Evolutionary conservation across 306 rosid genomes (phyloP), one percentile per base, ranked within the genome.

Genomic region (Trifolium repens): DNA sequence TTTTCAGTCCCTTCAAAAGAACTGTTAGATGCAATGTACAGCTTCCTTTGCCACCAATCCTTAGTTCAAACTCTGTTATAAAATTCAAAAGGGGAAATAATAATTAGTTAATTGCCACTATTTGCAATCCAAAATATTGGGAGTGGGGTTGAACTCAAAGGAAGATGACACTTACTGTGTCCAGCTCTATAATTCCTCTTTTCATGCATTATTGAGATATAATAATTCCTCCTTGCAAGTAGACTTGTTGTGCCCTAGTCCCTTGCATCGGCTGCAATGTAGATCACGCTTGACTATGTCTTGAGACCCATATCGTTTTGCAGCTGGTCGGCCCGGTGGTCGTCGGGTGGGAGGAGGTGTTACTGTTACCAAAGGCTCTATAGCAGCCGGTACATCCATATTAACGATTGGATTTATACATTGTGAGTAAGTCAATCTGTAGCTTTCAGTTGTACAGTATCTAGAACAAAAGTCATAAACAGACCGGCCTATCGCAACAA

Each of bases 321-420:
- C 62, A 9, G 96, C 86, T 16, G 97, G 97, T 59, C 98, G 87
- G 54, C 98, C 97, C 0, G 97, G 98, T 34, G 98, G 97, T 37
- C 98, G 94, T 42, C 96, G 88, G 12, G 94, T 89, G 46, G 97
- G 96, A 68, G 98, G 98, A 66, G 98, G 98, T 55, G 91, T 91
- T 62, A 94, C 97, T 0, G 91, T 89, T 57, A 90, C 86, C 53
- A 84, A 39, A 40, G 67, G 80, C 69, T 86, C 90, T 59, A 80
- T 88, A 50, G 77, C 35, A 54, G 75, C 73, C 5, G 91, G 86
- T 17, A 77, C 30, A 24, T 87, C 96, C 27, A 81, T 60, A 24
- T 39, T 80, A 7, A 84, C 84, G 68, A 91, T 72, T 2, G 90
- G 94, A 81, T 86, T 83, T 32, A 94, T 81, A 24, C 86, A 70